Evolutionary conservation across 192 early-diverging fungal species (phyloP).

Genomic region (Backusella psychrophila): DNA sequence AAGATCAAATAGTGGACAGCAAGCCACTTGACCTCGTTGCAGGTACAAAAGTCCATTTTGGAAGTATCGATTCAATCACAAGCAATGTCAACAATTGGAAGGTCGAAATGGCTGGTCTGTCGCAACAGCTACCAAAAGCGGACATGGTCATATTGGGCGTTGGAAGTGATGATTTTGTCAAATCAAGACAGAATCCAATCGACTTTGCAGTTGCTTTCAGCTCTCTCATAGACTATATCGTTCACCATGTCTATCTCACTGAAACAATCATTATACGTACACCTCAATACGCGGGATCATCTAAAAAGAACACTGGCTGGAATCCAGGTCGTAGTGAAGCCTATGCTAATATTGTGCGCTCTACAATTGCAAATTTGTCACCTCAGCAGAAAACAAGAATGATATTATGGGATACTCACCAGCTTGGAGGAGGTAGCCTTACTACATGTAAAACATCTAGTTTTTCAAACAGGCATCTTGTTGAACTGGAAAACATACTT

Average conservation of each 20-base stretch:
- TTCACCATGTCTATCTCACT: conserved; percentile 9
- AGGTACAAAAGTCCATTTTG: background rate
- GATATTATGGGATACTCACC: conserved; percentile 19
- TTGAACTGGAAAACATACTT: conserved; percentile 16
- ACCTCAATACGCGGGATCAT: conserved; percentile 13
- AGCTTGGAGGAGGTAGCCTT: conserved; percentile 15
- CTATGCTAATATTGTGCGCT: conserved; percentile 15
- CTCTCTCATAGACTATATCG: background rate
- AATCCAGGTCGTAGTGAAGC: conserved; percentile 24
- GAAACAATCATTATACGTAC: conserved; percentile 21
- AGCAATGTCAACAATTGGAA: conserved; percentile 14
- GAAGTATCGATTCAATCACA: background rate
- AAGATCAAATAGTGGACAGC: background rate
- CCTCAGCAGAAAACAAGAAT: background rate
- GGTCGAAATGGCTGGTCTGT: background rate
- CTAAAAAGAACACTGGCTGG: conserved; percentile 16
- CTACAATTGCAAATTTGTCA: background rate
- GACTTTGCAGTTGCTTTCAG: conserved; percentile 15
- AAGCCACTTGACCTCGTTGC: background rate
- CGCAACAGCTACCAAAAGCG: background rate
- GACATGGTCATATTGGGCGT: conserved; percentile 20
- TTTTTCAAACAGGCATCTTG: conserved; percentile 18
- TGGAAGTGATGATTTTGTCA: conserved; percentile 22
- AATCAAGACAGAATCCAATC: background rate
- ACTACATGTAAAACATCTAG: background rate